Percentiles rank a stretch among this genome's conserved stretches.
These are phyloP conservation scores for Phlebiopsis flavidoalba DNA, from an alignment of 768 basidiomycete species.

Conservation along the genomic window DNA sequence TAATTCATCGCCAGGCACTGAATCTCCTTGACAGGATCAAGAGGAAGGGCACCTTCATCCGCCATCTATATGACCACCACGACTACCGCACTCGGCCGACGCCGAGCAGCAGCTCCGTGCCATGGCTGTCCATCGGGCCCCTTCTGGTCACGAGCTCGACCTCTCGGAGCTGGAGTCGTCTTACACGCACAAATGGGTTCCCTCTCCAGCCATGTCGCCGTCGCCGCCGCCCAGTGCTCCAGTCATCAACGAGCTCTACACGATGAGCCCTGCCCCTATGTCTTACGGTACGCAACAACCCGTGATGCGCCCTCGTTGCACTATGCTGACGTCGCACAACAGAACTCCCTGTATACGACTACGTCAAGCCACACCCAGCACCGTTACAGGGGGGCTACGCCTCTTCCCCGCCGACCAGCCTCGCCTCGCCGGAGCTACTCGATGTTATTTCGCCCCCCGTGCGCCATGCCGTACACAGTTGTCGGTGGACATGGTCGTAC, in stretches of 20 bases:
- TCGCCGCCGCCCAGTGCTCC: too few species aligned
- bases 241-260: not conserved
- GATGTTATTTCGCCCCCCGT: too few species aligned
- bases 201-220: not conserved
- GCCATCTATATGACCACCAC: conserved; percentile 23
- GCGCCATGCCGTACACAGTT: too few species aligned
- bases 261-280: not conserved
- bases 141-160: not conserved
- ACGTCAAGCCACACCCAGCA: too few species aligned
- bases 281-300: too few species aligned
- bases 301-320: too few species aligned
- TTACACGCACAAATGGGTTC: not conserved
- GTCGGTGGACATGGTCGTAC: not conserved
- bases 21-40: conserved; percentile 7
- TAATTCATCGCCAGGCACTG: not conserved
- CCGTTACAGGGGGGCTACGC: too few species aligned
- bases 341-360: too few species aligned
- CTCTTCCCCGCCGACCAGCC: too few species aligned
- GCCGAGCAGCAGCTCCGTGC: not conserved
- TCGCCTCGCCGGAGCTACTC: too few species aligned
- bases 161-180: too few species aligned
- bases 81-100: conserved; percentile 25
- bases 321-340: too few species aligned
- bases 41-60: conserved; percentile 1
- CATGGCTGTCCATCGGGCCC: not conserved